phyloP scores from a whole-genome alignment of 2,329 filamentous ascomycete genomes.

The Erysiphe pulchra region DNA sequence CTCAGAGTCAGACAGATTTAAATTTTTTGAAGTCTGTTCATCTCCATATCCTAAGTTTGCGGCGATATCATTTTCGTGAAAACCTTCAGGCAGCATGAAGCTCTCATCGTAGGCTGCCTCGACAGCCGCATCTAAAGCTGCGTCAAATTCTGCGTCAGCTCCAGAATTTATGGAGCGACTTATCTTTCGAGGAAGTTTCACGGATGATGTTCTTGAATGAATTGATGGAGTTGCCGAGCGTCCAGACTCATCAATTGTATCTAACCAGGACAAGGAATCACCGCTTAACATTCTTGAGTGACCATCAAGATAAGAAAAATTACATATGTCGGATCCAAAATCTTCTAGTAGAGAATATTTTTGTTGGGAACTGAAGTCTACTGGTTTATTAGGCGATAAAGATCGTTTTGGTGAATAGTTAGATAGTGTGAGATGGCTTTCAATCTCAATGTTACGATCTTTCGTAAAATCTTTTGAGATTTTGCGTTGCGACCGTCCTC shows the following conservation, averaged over 20 bases:
- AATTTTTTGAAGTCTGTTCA: constrained; percentile 50
- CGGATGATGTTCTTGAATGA: constrained; percentile 53
- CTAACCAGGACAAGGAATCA: constrained; percentile 77
- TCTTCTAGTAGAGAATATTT: constrained; percentile 10
- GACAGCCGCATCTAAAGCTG: constrained; percentile 78
- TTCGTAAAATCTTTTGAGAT: constrained; percentile 17
- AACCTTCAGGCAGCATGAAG: constrained; percentile 34
- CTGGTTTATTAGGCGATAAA: constrained; percentile 10
- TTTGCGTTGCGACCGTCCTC: not conserved
- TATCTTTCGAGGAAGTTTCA: constrained; percentile 41
- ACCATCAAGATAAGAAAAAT: constrained; percentile 10
- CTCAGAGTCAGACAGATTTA: constrained; percentile 49
- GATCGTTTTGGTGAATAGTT: constrained; percentile 22
- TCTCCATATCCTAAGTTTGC: constrained; percentile 37
- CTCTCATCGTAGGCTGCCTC: constrained; percentile 90
- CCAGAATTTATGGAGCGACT: constrained; percentile 41
- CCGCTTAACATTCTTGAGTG: constrained; percentile 38
- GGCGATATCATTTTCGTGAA: constrained; percentile 20
- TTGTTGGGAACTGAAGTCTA: constrained; percentile 8
- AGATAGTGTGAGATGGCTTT: constrained; percentile 36
- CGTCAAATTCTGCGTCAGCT: constrained; percentile 79
- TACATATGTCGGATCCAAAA: constrained; percentile 14
- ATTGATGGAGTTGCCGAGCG: constrained; percentile 56
- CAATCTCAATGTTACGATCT: constrained; percentile 21
- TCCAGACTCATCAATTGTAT: constrained; percentile 77